phyloP scores from a whole-genome alignment of 768 basidiomycete genomes.

The Podaxis sp. region DNA sequence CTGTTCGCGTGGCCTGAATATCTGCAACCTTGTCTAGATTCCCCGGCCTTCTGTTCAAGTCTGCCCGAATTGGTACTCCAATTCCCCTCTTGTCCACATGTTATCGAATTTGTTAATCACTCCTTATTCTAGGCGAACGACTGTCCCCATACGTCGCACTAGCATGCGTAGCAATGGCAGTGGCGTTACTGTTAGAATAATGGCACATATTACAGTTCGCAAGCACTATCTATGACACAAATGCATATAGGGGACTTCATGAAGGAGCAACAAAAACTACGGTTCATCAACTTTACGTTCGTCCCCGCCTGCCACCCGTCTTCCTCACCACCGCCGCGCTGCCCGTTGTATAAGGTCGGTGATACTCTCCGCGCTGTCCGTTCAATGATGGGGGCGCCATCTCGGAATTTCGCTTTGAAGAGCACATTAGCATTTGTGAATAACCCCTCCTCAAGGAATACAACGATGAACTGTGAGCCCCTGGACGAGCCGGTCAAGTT shows the following conservation, averaged over 20 bases:
- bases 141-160: conserved; percentile 94
- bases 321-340: conserved; percentile 24
- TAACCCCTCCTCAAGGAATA: conserved; percentile 92
- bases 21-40: conserved; percentile 48
- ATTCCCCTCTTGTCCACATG: conserved; percentile 17
- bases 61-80: conserved; percentile 80
- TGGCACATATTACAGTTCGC: conserved; percentile 20
- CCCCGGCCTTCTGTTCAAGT: conserved; percentile 91
- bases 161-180: conserved; percentile 91
- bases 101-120: background rate
- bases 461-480: conserved; percentile 71
- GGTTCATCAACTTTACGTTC: conserved; percentile 11
- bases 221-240: conserved; percentile 21
- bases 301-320: conserved; percentile 25
- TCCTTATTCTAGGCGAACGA: conserved; percentile 66
- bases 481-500: conserved; percentile 80
- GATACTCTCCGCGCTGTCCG: conserved; percentile 63
- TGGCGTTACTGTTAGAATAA: conserved; percentile 50
- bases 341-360: conserved; percentile 41
- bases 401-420: conserved; percentile 58
- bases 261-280: background rate
- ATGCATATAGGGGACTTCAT: conserved; percentile 12
- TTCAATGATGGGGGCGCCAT: conserved; percentile 91
- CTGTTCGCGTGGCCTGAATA: background rate
- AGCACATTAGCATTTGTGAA: conserved; percentile 97